Evolutionary conservation across 176 grass and related monocot species (phyloP).

Genomic region (Carex parvula): DNA sequence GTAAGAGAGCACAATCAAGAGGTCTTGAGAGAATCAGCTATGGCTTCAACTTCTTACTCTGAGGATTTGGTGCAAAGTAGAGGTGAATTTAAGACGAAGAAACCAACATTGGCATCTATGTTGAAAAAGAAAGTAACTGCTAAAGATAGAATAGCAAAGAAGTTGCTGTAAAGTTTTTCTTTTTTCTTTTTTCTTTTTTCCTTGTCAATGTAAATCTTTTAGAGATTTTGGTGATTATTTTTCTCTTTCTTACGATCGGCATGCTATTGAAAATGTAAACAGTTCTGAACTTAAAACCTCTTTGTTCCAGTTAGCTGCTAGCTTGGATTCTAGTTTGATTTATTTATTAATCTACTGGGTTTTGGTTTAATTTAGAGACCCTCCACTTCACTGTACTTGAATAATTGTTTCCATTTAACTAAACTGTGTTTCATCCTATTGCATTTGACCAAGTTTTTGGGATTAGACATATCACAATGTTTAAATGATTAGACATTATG

Average conservation of each 20-base stretch:
- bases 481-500: not conserved
- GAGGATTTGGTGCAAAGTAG: slow-evolving; percentile 45
- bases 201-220: slow-evolving; percentile 5
- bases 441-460: not conserved
- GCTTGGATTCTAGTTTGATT: not conserved
- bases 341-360: not conserved
- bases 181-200: slow-evolving; percentile 7
- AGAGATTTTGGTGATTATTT: not conserved
- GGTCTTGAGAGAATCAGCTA: slow-evolving; percentile 62
- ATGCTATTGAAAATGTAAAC: not conserved
- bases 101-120: slow-evolving; percentile 70
- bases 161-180: slow-evolving; percentile 41
- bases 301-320: not conserved
- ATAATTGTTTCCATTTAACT: not conserved
- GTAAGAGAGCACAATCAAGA: slow-evolving; percentile 81
- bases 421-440: not conserved
- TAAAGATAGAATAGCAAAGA: slow-evolving; percentile 77
- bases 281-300: not conserved
- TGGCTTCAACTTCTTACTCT: slow-evolving; percentile 75
- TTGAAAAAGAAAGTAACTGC: slow-evolving; percentile 80
- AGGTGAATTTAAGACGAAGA: slow-evolving; percentile 43
- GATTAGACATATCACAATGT: not conserved
- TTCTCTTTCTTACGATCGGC: not conserved
- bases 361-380: not conserved
- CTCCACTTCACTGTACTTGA: not conserved